These are phyloP conservation scores for Cordia subcordata DNA, from an alignment of 257 asterid genomes.

Conservation along the genomic window DNA sequence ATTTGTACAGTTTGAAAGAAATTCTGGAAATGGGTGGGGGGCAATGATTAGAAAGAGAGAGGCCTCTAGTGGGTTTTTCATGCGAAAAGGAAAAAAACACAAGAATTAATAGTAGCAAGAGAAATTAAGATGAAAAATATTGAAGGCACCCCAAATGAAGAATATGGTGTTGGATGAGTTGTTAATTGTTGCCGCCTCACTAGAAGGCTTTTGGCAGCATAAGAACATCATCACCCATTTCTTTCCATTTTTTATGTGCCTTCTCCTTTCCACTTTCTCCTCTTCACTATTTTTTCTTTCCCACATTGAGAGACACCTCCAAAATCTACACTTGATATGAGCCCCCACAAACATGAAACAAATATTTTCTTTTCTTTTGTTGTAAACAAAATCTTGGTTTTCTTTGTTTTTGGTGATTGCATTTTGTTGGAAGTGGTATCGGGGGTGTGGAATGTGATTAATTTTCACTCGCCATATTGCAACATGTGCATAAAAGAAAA, in stretches of 20 bases:
- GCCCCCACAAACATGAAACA: conserved; percentile 8
- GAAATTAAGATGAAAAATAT: neutral
- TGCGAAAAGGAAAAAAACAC: no score
- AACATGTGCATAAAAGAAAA: neutral
- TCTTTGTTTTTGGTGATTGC: neutral
- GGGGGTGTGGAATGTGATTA: neutral
- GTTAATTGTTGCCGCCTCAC: neutral
- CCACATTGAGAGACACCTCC: neutral
- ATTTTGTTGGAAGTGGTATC: neutral
- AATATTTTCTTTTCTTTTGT: neutral
- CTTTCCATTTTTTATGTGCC: no score
- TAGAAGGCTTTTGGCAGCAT: neutral
- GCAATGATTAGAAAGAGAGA: neutral
- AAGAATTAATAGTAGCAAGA: neutral
- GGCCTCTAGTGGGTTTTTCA: neutral
- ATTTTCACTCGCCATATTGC: neutral
- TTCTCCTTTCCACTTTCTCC: neutral
- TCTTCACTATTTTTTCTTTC: neutral
- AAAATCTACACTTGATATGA: conserved; percentile 28
- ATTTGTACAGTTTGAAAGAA: neutral
- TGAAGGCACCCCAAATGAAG: neutral
- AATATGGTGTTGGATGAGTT: neutral
- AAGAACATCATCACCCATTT: no score
- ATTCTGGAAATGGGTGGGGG: neutral
- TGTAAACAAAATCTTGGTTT: neutral